Evolutionary conservation across 257 asterid species (phyloP).

Genomic region (Buddleja alternifolia): DNA sequence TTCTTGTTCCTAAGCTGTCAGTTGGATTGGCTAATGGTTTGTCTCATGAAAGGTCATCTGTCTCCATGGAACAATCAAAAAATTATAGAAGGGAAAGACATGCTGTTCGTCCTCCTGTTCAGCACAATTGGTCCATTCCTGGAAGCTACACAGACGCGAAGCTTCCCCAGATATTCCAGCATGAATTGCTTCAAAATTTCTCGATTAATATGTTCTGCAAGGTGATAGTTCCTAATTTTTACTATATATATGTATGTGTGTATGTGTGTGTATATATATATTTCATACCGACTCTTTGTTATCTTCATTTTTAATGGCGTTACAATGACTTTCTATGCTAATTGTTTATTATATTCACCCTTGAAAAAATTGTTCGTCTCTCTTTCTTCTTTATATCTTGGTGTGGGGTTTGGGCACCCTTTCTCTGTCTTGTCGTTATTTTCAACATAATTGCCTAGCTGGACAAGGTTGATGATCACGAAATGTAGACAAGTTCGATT

Average conservation of each 20-base stretch:
- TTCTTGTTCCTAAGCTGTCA: slow-evolving; percentile 87
- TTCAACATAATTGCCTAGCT: slow-evolving; percentile 11
- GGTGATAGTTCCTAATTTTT: slow-evolving; percentile 40
- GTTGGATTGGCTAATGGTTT: slow-evolving; percentile 74
- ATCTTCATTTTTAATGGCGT: slow-evolving; percentile 15
- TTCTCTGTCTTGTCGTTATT: slow-evolving; percentile 4
- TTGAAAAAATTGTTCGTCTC: not conserved
- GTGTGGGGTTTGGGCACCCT: slow-evolving; percentile 7
- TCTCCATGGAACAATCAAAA: slow-evolving; percentile 65
- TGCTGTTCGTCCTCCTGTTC: slow-evolving; percentile 96
- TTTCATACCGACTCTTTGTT: not conserved
- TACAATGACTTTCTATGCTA: not conserved
- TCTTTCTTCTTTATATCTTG: slow-evolving; percentile 3
- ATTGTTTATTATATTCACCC: not conserved
- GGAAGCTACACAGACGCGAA: slow-evolving; percentile 51
- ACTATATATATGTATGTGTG: not conserved
- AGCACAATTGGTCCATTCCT: slow-evolving; percentile 94
- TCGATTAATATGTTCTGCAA: slow-evolving; percentile 94
- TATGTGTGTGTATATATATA: no score
- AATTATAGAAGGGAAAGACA: slow-evolving; percentile 76
- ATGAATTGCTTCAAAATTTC: slow-evolving; percentile 96
- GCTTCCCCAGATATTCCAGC: slow-evolving; percentile 94
- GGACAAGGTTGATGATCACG: slow-evolving; percentile 1
- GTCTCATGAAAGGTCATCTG: slow-evolving; percentile 70
- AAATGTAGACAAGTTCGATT: not conserved